Evolutionary conservation across 1,284 basidiomycete species (phyloP), one percentile per base, ranked within the genome.

Genomic region (Rhodotorula sp.): DNA sequence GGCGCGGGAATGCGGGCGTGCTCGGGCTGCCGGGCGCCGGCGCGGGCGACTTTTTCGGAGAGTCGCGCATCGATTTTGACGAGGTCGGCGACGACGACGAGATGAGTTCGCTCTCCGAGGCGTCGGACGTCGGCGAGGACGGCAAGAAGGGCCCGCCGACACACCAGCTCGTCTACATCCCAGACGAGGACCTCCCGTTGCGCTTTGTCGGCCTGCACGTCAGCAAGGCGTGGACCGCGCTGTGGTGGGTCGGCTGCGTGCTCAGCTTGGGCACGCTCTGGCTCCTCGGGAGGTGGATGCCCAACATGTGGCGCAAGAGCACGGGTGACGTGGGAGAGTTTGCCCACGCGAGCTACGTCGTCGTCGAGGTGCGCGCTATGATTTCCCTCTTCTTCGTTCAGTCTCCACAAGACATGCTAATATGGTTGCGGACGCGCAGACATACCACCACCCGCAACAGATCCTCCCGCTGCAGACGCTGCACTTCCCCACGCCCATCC

Each of bases 241-340:
- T 90, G 8, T 99, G 95, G 93, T 85, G 87, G 76, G 66, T 86
- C 27, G 86, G 86, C 12, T 93, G 91, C 78, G 78, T 92, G 13
- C 68, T 91, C 21, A 88, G 90, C 1, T 82, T 91, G 16, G 97
- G 97, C 7, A 82, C 88, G 13, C 83, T 98, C 48, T 90, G 88
- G 14, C 86, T 99, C 21, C 81, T 97, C 8, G 93, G 93, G 2
- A 89, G 94, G 77, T 99, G 97, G 97, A 88, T 97, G 76, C 96
- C 97, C 61, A 87, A 85, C 7, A 78, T 94, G 54, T 97, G 95
- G 92, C 87, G 99, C 64, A 87, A 87, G 50, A 94, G 89, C 86
- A 90, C 92, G n/a, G 88, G 93, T 2, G 85, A 84, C 66, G 92
- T 96, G 81, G 90, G 87, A 66, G 88, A 90, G 7, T 99, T 99